phyloP scores from a whole-genome alignment of 116 monocot species.

The Zostera marina region DNA sequence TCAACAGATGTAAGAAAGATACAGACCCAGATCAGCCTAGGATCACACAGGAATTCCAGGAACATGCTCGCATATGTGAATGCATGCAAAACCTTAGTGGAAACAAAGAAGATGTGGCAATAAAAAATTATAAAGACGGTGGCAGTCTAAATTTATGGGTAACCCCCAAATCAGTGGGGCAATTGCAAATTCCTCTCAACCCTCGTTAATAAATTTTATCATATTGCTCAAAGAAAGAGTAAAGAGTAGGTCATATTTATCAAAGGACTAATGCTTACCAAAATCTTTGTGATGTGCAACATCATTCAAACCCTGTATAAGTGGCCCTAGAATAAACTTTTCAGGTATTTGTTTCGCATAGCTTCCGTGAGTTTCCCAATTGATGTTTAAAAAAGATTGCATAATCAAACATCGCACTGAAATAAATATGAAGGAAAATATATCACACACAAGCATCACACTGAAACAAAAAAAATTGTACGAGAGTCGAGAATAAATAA shows the following conservation, averaged over 20 bases:
- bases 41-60: no score
- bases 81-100: no score
- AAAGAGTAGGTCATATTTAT: not conserved
- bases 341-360: constrained; percentile 41
- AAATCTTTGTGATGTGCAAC: constrained; percentile 72
- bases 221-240: no score
- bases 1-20: no score
- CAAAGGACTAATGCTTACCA: constrained; percentile 27
- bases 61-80: no score
- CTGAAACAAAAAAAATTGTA: not conserved
- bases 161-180: no score
- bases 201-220: no score
- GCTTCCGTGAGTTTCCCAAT: constrained; percentile 30
- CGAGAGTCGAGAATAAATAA: constrained; percentile 1
- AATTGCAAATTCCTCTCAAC: no score
- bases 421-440: constrained; percentile 10
- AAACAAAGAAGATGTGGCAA: no score
- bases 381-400: constrained; percentile 66
- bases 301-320: constrained; percentile 63
- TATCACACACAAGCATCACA: not conserved
- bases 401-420: constrained; percentile 79
- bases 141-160: no score
- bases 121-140: no score
- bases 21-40: no score
- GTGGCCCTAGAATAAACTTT: constrained; percentile 60